Conservation (phyloP, 768 basidiomycete genomes). For the Russula brevipes region DNA sequence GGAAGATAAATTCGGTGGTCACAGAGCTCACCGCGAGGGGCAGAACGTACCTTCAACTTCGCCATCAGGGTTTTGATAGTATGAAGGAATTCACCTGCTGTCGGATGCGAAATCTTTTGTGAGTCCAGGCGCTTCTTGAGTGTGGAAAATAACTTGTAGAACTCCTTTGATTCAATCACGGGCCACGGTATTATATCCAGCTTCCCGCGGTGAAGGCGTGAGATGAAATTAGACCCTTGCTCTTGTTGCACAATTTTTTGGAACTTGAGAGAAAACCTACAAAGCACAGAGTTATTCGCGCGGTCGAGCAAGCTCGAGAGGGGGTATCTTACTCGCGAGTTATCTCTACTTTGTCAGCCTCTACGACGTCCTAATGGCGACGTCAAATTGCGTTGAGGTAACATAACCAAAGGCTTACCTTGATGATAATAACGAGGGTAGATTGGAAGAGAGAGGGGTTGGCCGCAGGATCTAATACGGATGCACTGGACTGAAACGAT, state of each 20-base stretch:
- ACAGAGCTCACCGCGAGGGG: neutral
- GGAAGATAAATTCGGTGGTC: neutral
- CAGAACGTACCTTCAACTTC: slow-evolving; percentile 49
- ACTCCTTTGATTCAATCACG: slow-evolving; percentile 56
- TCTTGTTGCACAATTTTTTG: slow-evolving; percentile 59
- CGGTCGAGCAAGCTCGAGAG: neutral
- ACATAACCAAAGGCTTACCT: slow-evolving; percentile 34
- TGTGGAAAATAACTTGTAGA: slow-evolving; percentile 49
- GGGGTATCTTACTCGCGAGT: slow-evolving; percentile 46
- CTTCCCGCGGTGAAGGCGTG: slow-evolving; percentile 50
- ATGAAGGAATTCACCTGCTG: slow-evolving; percentile 51
- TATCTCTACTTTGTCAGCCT: slow-evolving; percentile 55
- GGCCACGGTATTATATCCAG: slow-evolving; percentile 62
- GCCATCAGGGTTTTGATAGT: slow-evolving; percentile 62
- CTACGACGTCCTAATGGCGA: slow-evolving; percentile 51
- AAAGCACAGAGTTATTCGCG: neutral
- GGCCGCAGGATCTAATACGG: slow-evolving; percentile 51
- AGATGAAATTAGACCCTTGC: slow-evolving; percentile 58
- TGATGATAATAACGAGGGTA: slow-evolving; percentile 57
- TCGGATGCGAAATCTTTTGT: slow-evolving; percentile 44
- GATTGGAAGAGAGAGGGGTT: slow-evolving; percentile 59
- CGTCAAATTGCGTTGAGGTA: neutral
- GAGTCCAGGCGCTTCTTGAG: slow-evolving; percentile 46
- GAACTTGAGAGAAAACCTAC: slow-evolving; percentile 53
- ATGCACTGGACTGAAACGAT: slow-evolving; percentile 55